Percentiles rank a stretch among this genome's conserved stretches.
phyloP scores from a whole-genome alignment of 768 basidiomycete genomes.

The Serendipita sp. region DNA sequence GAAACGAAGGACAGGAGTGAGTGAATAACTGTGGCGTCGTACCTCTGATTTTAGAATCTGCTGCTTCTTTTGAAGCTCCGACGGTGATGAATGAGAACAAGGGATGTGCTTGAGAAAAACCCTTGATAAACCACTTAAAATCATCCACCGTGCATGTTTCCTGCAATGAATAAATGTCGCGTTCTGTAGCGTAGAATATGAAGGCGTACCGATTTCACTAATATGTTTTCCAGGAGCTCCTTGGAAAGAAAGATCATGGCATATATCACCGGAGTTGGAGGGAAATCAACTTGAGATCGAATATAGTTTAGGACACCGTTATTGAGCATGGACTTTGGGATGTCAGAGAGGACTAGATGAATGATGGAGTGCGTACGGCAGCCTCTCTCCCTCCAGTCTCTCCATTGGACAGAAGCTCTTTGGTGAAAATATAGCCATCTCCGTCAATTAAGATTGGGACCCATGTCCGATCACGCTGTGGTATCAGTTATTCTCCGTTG shows the following conservation, averaged over 20 bases:
- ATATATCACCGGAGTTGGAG: not conserved
- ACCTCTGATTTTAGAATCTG: slow-evolving; percentile 67
- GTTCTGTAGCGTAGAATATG: no score
- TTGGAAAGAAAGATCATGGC: slow-evolving; percentile 4
- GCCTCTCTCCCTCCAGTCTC: slow-evolving; percentile 45
- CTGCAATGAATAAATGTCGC: not conserved
- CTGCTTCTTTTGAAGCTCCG: slow-evolving; percentile 55
- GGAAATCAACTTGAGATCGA: not conserved
- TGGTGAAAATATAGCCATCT: slow-evolving; percentile 50
- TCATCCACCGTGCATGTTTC: slow-evolving; percentile 16
- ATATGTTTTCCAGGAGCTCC: not conserved
- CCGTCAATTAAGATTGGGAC: slow-evolving; percentile 65
- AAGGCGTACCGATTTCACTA: not conserved
- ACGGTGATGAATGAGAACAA: slow-evolving; percentile 57
- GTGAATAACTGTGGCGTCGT: slow-evolving; percentile 8
- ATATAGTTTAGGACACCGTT: not conserved
- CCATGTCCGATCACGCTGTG: slow-evolving; percentile 17
- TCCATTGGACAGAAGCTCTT: slow-evolving; percentile 43
- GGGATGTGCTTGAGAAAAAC: slow-evolving; percentile 55
- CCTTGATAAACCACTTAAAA: slow-evolving; percentile 50
- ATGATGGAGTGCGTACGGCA: slow-evolving; percentile 13
- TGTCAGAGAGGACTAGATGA: not conserved
- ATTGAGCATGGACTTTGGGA: not conserved
- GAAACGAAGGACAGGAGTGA: not conserved
- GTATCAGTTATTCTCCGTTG: not conserved